phyloP scores from a whole-genome alignment of 352 stramenopile species.

The Pythium sukuiense region DNA sequence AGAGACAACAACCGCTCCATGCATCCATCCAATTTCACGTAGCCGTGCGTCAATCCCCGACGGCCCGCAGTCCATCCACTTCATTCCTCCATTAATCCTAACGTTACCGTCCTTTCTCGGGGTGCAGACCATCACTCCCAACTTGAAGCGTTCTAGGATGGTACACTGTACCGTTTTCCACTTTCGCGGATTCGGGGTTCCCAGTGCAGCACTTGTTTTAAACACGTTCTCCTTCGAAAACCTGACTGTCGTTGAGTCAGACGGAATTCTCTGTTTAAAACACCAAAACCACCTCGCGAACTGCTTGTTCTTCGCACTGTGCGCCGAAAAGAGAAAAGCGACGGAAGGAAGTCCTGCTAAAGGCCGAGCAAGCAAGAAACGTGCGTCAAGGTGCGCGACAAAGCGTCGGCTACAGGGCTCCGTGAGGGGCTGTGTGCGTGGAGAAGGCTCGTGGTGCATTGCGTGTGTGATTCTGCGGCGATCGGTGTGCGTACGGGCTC shows the following conservation, averaged over 20 bases:
- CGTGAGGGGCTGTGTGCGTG: background rate
- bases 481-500: background rate
- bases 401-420: background rate
- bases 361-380: conserved; percentile 8
- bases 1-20: background rate
- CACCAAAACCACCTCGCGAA: conserved; percentile 21
- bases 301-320: conserved; percentile 10
- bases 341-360: background rate
- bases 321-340: conserved; percentile 23
- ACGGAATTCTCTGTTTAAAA: conserved; percentile 31
- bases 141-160: conserved; percentile 31
- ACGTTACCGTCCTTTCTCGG: background rate
- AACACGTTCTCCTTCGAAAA: background rate
- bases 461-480: conserved; percentile 2
- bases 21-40: background rate
- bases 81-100: no score
- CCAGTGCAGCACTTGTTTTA: background rate
- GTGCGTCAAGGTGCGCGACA: background rate
- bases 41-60: background rate
- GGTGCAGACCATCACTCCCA: conserved; percentile 30
- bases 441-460: background rate
- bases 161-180: conserved; percentile 20
- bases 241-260: no score
- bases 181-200: conserved; percentile 13
- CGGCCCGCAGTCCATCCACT: no score